Conservation (phyloP, 768 basidiomycete genomes). For the Rhizopogon sp. region DNA sequence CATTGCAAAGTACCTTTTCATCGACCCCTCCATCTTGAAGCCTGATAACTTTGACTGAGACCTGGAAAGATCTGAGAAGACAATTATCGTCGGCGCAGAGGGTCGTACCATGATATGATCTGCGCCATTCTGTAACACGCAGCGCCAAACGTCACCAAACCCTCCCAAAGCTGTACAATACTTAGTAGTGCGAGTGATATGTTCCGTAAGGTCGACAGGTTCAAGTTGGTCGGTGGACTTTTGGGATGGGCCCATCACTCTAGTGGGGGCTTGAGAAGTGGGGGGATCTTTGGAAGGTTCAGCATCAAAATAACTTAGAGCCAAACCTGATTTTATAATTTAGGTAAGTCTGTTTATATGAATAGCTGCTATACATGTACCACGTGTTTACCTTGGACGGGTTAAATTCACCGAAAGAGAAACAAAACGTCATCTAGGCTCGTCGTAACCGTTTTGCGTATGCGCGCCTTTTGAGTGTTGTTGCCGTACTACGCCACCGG, state of each 20-base stretch:
- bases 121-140: neutral
- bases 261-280: neutral
- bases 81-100: neutral
- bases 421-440: too few relatives aligned
- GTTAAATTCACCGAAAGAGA: too few relatives aligned
- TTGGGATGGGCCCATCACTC: neutral
- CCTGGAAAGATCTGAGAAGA: neutral
- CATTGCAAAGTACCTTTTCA: neutral
- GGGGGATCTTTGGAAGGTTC: neutral
- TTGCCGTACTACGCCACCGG: too few relatives aligned
- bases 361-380: neutral
- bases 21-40: neutral
- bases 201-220: neutral
- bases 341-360: neutral
- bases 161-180: neutral
- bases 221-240: neutral
- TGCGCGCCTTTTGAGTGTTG: too few relatives aligned
- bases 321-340: neutral
- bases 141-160: conserved; percentile 1
- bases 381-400: neutral
- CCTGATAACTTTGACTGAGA: conserved; percentile 2
- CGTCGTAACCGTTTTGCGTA: too few relatives aligned
- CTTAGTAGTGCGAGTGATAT: neutral
- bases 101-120: neutral
- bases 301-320: neutral